A percentile compares a stretch with the other conserved stretches of the same genome.
phyloP scores from a whole-genome alignment of 768 basidiomycete species.

The Naganishia friedmannii region DNA sequence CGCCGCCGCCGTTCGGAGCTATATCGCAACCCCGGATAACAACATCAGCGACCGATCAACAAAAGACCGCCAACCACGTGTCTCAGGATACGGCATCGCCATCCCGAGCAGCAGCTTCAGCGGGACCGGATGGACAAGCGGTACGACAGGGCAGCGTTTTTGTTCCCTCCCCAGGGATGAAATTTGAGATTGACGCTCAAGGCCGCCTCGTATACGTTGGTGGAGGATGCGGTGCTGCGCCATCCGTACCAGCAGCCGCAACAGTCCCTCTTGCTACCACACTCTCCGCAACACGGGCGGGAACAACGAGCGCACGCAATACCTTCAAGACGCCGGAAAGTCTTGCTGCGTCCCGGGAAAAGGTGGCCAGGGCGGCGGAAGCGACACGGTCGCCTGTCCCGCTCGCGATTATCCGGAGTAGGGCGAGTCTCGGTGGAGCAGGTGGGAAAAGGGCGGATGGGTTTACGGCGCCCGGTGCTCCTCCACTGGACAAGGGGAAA shows the following conservation, averaged over 20 bases:
- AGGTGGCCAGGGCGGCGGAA: not conserved
- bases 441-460: not conserved
- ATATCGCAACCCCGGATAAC: too few species aligned
- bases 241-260: not conserved
- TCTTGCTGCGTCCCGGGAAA: not conserved
- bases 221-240: not conserved
- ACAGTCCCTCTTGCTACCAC: not conserved
- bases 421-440: not conserved
- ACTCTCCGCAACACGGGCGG: not conserved
- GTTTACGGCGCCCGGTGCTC: not conserved
- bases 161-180: slow-evolving; percentile 7
- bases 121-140: too few species aligned
- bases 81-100: too few species aligned
- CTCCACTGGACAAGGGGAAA: not conserved
- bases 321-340: too few species aligned
- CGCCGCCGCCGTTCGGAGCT: too few species aligned
- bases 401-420: not conserved
- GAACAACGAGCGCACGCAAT: not conserved
- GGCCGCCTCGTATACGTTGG: not conserved
- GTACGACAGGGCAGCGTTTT: not conserved
- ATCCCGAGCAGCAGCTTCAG: too few species aligned
- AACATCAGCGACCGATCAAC: too few species aligned
- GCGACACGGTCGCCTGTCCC: not conserved
- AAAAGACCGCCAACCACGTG: too few species aligned
- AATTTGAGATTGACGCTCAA: not conserved